Evolutionary conservation across 495 filamentous ascomycete genomes (phyloP).

Genomic region (Trichocladium uniseriatum): DNA sequence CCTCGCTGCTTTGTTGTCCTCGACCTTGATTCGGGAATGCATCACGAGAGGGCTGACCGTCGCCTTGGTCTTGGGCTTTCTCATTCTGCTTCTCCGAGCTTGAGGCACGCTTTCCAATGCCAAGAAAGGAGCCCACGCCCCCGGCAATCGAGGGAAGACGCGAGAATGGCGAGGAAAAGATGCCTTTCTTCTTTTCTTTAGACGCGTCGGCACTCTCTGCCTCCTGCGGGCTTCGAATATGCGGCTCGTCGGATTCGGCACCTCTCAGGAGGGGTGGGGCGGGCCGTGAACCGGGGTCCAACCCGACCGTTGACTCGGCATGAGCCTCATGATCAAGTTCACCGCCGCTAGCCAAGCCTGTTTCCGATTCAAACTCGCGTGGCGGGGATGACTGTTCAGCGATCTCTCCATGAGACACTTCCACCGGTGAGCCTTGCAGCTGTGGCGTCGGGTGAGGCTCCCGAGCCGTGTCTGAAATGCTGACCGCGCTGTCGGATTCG

Average conservation of each 20-base stretch:
- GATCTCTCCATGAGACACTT: background rate
- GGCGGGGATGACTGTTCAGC: conserved; percentile 2
- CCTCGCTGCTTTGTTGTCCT: conserved; percentile 1
- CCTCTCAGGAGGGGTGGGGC: background rate
- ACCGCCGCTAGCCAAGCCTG: conserved; percentile 11
- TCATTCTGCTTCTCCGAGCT: background rate
- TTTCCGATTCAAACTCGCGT: conserved; percentile 4
- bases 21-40: conserved; percentile 3
- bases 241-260: background rate
- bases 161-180: conserved; percentile 11
- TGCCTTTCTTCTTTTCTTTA: conserved; percentile 15
- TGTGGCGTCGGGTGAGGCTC: conserved; percentile 1
- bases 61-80: background rate
- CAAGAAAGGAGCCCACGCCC: conserved; percentile 17
- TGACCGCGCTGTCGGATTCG: conserved; percentile 1
- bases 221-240: background rate
- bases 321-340: background rate
- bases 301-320: too few relatives aligned
- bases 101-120: conserved; percentile 9
- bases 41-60: conserved; percentile 5
- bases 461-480: background rate
- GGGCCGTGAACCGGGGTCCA: conserved; percentile 1
- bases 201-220: background rate
- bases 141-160: conserved; percentile 14
- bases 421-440: conserved; percentile 1